Base-by-base conservation (phyloP, 2,329 filamentous ascomycete species). In the Teratosphaeria pseudoeucalypti region DNA sequence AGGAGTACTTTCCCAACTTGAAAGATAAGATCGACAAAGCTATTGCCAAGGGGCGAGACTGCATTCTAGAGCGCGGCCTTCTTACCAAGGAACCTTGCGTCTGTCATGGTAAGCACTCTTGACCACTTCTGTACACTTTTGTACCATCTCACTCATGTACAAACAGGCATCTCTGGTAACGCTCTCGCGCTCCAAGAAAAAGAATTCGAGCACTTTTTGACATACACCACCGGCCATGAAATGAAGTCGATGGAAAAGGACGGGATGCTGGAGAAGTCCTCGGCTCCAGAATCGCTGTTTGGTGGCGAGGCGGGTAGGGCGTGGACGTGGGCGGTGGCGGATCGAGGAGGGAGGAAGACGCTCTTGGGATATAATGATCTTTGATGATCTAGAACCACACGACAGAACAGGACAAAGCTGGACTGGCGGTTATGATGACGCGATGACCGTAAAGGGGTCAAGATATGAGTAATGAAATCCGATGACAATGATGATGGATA, bases 71-170 rank as follows among this genome's bases (percentile, higher is more conserved):
- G 62, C 77, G 81, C 53, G 85, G 84, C 0, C 67, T 86, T 11
- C 72, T 88, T 62, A 84, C 77, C 11, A 87, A 87, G 63, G 81
- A 85, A 65, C 83, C 85, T 1, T 86, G 82, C 66, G 69, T 88
- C 39, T 88, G 85, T 66, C 85, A 88, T 56, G 72, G 69, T 71
- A 63, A 58, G 59, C 54, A 39, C 37, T 26, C 19, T 14, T 12
- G 2, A 3, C 19, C 52, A 12, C 11, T 4, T 56, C 54, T 32
- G 43, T 56, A 16, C 43, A 47, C 16, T 7, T 32, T 32, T 11
- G 34, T 54, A 11, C 53, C 2, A 53, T 6, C 6, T n/a, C 14
- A n/a, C 6, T 23, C 11, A 53, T 16, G 12, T 32, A 6, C 52
- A 10, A 10, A 11, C 27, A 71, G 69, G 85, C 0, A 82, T 86